phyloP scores from a whole-genome alignment of 768 basidiomycete species.

The Lactarius trivialis region DNA sequence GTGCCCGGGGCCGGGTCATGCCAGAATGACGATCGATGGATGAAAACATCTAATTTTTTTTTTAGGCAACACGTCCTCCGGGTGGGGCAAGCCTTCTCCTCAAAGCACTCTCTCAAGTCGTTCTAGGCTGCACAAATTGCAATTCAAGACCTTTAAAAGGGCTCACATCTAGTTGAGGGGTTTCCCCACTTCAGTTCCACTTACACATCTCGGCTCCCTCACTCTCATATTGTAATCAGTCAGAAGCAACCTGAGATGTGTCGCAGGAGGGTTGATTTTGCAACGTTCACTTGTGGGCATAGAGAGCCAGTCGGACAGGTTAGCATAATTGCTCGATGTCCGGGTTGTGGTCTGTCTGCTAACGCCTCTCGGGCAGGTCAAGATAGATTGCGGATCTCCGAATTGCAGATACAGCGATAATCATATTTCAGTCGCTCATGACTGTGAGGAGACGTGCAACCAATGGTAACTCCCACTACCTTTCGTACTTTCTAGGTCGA shows the following conservation, averaged over 20 bases:
- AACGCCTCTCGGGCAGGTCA: not conserved
- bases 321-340: not conserved
- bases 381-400: slow-evolving; percentile 2
- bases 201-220: not conserved
- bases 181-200: slow-evolving; percentile 4
- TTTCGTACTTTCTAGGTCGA: not conserved
- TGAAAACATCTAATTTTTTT: not conserved
- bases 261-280: not conserved
- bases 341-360: not conserved
- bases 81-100: slow-evolving; percentile 7
- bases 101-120: not conserved
- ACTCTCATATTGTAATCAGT: slow-evolving; percentile 1
- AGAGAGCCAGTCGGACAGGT: slow-evolving; percentile 1
- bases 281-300: slow-evolving; percentile 14
- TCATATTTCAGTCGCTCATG: slow-evolving; percentile 2
- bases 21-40: slow-evolving; percentile 19
- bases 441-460: not conserved
- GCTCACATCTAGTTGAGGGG: not conserved
- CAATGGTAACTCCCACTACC: slow-evolving; percentile 2
- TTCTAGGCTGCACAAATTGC: slow-evolving; percentile 17
- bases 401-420: slow-evolving; percentile 13
- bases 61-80: slow-evolving; percentile 9
- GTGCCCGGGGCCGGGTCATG: slow-evolving; percentile 11
- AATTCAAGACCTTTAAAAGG: slow-evolving; percentile 17
- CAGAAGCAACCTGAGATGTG: slow-evolving; percentile 14